Conservation (phyloP, 345 rosid species). For the Eucalyptus melliodora region DNA sequence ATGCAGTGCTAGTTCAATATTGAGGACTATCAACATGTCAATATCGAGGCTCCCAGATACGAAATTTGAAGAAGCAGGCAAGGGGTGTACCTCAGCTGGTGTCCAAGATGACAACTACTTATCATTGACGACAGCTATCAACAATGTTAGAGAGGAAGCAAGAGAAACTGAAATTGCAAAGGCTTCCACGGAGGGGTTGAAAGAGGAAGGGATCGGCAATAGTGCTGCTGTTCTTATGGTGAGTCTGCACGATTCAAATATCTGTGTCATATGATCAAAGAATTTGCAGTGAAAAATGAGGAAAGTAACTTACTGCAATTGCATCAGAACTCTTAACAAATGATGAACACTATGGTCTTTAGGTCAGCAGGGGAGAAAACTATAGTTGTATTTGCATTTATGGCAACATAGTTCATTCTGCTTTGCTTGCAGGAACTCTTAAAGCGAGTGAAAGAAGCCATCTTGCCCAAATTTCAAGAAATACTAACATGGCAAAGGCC, state of each 20-base stretch:
- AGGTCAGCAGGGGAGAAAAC: not conserved
- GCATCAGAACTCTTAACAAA: not conserved
- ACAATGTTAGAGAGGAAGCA: conserved; percentile 53
- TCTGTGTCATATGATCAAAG: not conserved
- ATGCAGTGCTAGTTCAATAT: conserved; percentile 62
- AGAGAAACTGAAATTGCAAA: conserved; percentile 44
- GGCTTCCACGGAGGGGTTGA: conserved; percentile 44
- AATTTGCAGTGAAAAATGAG: not conserved
- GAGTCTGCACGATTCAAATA: not conserved
- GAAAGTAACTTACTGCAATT: not conserved
- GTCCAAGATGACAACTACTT: conserved; percentile 9
- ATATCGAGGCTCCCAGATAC: conserved; percentile 2
- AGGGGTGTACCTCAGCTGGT: conserved; percentile 1
- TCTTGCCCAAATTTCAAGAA: conserved; percentile 27
- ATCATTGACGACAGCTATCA: conserved; percentile 38
- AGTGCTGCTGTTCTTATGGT: conserved; percentile 58
- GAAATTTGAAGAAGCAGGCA: conserved; percentile 12
- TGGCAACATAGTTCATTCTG: not conserved
- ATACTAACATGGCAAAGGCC: conserved; percentile 56
- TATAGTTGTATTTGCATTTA: not conserved
- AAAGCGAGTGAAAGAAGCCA: conserved; percentile 33
- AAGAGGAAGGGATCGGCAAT: conserved; percentile 74
- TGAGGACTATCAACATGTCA: conserved; percentile 46
- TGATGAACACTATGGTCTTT: not conserved
- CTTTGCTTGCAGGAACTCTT: conserved; percentile 47